A percentile compares a stretch with the other conserved stretches of the same genome.
phyloP scores from a whole-genome alignment of 169 alveolate species.

The Plasmodium relictum region DNA sequence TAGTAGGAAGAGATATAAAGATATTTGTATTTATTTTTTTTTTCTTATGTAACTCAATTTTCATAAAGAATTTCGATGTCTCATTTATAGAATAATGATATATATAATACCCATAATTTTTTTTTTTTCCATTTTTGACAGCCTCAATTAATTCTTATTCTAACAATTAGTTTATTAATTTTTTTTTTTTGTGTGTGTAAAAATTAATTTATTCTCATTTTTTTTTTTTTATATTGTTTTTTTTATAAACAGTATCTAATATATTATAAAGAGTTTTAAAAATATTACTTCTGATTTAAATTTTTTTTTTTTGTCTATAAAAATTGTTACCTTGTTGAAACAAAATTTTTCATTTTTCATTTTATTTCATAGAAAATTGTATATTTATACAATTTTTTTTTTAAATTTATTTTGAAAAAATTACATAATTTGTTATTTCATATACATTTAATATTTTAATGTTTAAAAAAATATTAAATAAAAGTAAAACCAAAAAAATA shows the following conservation, averaged over 20 bases:
- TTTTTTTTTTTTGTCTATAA: slow-evolving; percentile 24
- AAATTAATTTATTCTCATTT: no score
- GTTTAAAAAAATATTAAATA: slow-evolving; percentile 2
- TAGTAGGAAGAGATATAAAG: no score
- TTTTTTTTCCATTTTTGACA: neutral
- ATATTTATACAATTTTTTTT: neutral
- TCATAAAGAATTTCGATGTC: no score
- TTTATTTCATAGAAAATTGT: slow-evolving; percentile 33
- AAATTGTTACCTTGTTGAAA: slow-evolving; percentile 5
- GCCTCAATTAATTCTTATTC: no score
- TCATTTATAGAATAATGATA: neutral
- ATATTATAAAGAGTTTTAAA: neutral
- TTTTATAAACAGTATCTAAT: no score
- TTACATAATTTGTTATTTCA: slow-evolving; percentile 9
- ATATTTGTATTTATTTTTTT: no score
- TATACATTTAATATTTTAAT: slow-evolving; percentile 6
- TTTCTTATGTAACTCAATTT: no score
- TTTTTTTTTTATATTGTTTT: no score
- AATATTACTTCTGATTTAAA: neutral
- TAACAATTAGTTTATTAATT: no score
- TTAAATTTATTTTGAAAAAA: slow-evolving; percentile 4
- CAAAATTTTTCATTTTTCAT: slow-evolving; percentile 1
- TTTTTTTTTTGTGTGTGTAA: no score
- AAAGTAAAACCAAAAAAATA: neutral
- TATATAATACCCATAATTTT: neutral